Conservation (phyloP, 495 filamentous ascomycete species). For the Hypoxylon rickii region DNA sequence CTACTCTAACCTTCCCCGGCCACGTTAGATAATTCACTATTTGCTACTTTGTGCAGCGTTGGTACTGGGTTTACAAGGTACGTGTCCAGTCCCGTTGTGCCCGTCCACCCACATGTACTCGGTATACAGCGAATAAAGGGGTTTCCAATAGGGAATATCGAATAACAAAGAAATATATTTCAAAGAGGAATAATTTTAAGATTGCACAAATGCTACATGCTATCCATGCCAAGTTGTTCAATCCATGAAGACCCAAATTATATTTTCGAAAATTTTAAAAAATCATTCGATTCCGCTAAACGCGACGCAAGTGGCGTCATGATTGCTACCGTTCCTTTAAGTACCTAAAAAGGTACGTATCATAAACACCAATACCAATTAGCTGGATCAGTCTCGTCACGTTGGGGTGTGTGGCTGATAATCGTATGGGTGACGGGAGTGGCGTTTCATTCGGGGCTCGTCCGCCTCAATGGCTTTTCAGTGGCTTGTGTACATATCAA, state of each 20-base stretch:
- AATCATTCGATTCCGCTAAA: conserved; percentile 21
- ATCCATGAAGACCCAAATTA: conserved; percentile 15
- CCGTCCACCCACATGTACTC: no score
- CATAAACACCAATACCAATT: no score
- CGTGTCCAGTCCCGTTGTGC: no score
- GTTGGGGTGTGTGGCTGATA: not conserved
- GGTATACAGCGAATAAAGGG: conserved; percentile 17
- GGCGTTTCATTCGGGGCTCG: not conserved
- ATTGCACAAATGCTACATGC: conserved; percentile 14
- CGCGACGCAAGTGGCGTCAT: conserved; percentile 28
- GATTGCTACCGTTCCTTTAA: conserved; percentile 5
- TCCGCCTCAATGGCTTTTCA: no score
- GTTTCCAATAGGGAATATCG: no score
- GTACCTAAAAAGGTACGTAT: no score
- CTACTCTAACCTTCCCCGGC: no score
- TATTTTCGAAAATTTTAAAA: conserved; percentile 29
- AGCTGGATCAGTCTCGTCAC: not conserved
- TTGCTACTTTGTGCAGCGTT: no score
- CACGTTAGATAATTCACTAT: no score
- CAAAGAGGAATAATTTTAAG: conserved; percentile 11
- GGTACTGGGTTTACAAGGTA: no score
- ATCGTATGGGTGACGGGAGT: not conserved
- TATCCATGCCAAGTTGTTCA: conserved; percentile 1
- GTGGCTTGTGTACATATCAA: no score
- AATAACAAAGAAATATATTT: conserved; percentile 10